These are phyloP conservation scores for Cercospora sp. DNA, from an alignment of 2,329 filamentous ascomycete genomes.

Conservation along the genomic window DNA sequence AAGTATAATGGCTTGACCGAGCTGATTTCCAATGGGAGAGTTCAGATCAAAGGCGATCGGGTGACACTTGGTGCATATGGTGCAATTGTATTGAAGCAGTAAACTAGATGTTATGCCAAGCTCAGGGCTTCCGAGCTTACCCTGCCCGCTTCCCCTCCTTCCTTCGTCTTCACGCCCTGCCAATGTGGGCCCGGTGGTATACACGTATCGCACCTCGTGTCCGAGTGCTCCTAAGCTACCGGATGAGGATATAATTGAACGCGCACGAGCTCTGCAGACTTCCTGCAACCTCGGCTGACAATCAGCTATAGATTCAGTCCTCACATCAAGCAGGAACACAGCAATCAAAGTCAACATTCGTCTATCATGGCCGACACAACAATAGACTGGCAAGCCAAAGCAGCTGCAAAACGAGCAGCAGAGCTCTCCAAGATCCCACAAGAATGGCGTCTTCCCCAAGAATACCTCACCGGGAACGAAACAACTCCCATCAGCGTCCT, in stretches of 20 bases:
- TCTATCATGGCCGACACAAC: background rate
- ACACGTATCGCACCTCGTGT: background rate
- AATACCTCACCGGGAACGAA: slow-evolving; percentile 14
- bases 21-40: slow-evolving; percentile 26
- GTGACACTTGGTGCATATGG: slow-evolving; percentile 24
- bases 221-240: background rate
- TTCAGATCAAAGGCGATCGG: slow-evolving; percentile 10
- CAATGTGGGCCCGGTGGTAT: background rate
- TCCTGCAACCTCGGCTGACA: background rate
- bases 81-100: slow-evolving; percentile 14
- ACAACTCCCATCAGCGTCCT: slow-evolving; percentile 43
- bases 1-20: slow-evolving; percentile 18
- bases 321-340: background rate
- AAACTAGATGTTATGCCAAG: slow-evolving; percentile 17
- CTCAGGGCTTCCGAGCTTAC: background rate
- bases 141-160: background rate
- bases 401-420: slow-evolving; percentile 18
- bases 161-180: background rate
- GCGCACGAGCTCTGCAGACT: background rate
- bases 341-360: background rate
- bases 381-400: slow-evolving; percentile 13
- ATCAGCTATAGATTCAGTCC: background rate
- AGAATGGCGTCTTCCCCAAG: slow-evolving; percentile 23
- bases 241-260: background rate
- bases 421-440: slow-evolving; percentile 21